Base-by-base conservation (phyloP, 2,329 filamentous ascomycete genomes). In the Pezicula carpinea region DNA sequence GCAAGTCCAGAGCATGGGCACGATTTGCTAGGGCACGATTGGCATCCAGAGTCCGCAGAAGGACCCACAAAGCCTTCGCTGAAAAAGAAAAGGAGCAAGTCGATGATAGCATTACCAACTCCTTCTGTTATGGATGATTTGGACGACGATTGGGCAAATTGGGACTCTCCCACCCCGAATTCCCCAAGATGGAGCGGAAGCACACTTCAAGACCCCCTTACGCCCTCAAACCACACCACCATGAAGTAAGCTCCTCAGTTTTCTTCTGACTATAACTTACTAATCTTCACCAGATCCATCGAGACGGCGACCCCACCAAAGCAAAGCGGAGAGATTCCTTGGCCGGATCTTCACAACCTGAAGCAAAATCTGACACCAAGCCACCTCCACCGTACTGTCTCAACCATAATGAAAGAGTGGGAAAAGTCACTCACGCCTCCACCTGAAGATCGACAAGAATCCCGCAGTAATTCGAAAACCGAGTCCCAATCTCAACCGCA, bases 331-430 rank as follows among this genome's bases (percentile, higher is more conserved):
- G 57, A 63, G 3, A 71, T 75, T 13, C 72, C 58, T 35, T 65
- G 63, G 63, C 60, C 62, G 14, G 59, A 56, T 10, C 46, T 64
- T 71, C 83, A 60, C 63, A 81, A 48, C 64, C 86, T 22, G 31
- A 63, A 58, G 26, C 87, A 60, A 63, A 81, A 48, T 64, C 86
- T 22, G 33, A 63, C 59, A 22, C 87, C 90, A 0, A 83, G 82
- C 56, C 90, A 89, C 58, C 70, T 96, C 56, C 88, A 89, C 63
- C 79, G 82, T 32, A 92, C 88, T 1, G 88, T 91, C n/a, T 87
- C 83, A 31, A 87, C 85, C 52, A 74, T 96, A 48, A 89, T 96
- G 81, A 86, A 83, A 54, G 90, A 96, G 63, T 95, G 89, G 88
- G 92, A 97, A 70, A 88, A 82, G 65, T 87, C 80, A 55, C 70